Evolutionary conservation across 306 rosid species (phyloP).

Genomic region (Quercus rubra): DNA sequence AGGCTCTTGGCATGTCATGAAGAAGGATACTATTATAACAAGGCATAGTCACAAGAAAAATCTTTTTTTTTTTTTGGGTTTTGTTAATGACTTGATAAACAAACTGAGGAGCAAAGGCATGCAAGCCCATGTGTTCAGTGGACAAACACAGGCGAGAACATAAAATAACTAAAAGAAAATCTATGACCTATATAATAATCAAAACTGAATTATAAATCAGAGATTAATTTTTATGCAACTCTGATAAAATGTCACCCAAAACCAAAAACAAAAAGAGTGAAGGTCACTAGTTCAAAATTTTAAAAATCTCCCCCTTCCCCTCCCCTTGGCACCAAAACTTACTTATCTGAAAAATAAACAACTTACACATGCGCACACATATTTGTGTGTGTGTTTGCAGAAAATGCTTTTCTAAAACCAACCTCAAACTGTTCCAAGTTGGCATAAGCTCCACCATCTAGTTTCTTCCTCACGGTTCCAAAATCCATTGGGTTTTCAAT

Average conservation of each 20-base stretch:
- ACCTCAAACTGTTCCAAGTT: slow-evolving; percentile 86
- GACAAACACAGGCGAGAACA: neutral
- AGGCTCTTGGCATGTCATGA: too few species aligned
- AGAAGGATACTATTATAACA: neutral
- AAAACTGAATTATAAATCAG: neutral
- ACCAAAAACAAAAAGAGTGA: too few species aligned
- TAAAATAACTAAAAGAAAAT: neutral
- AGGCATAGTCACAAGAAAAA: neutral
- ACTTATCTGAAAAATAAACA: neutral
- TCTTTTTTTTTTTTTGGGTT: too few species aligned
- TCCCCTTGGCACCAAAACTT: too few species aligned
- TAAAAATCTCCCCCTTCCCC: too few species aligned
- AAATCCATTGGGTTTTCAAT: slow-evolving; percentile 87
- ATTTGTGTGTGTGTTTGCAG: neutral
- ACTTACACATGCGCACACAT: neutral
- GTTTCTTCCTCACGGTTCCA: slow-evolving; percentile 70
- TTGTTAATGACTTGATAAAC: neutral
- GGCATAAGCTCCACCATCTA: slow-evolving; percentile 62
- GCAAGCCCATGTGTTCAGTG: neutral
- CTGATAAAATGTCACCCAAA: neutral
- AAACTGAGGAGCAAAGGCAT: neutral
- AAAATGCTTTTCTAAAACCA: slow-evolving; percentile 21
- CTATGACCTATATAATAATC: neutral
- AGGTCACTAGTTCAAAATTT: too few species aligned
- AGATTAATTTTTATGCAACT: neutral